phyloP scores from a whole-genome alignment of 306 rosid genomes.

The Sicyos edulis region DNA sequence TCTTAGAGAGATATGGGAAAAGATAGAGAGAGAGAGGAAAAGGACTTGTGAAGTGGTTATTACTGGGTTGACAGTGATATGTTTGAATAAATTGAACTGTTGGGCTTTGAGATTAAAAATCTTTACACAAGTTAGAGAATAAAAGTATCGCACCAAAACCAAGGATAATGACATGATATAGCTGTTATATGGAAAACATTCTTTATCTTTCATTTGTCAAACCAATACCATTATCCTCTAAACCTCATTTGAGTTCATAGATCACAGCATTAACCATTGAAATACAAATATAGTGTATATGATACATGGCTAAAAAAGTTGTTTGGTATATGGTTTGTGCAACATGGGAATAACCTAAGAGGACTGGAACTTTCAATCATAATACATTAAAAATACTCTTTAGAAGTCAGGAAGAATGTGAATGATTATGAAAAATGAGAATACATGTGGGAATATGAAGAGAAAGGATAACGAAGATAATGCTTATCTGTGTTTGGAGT shows the following conservation, averaged over 20 bases:
- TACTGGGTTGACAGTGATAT: conserved; percentile 51
- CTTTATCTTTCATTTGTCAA: background rate
- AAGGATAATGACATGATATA: conserved; percentile 14
- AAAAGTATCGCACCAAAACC: conserved; percentile 1
- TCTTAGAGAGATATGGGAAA: conserved; percentile 23
- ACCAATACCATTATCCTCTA: conserved; percentile 1
- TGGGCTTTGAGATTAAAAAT: conserved; percentile 17
- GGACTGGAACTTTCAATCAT: background rate
- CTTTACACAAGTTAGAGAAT: conserved; percentile 3
- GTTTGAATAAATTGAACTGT: conserved; percentile 32
- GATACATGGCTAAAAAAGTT: background rate
- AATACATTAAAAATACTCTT: no score
- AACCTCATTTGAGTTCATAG: background rate
- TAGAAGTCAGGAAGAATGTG: no score
- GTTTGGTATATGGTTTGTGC: background rate
- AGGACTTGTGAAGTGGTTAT: conserved; percentile 42
- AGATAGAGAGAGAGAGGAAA: conserved; percentile 29
- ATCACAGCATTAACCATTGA: background rate
- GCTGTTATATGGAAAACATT: conserved; percentile 15
- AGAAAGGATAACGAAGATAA: no score
- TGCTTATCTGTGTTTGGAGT: no score
- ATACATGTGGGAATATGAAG: no score
- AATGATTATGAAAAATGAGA: no score
- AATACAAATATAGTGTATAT: background rate
- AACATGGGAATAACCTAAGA: background rate